Evolutionary conservation across 345 rosid genomes (phyloP), one percentile per base, ranked within the genome.

Genomic region (Aegle marmelos): DNA sequence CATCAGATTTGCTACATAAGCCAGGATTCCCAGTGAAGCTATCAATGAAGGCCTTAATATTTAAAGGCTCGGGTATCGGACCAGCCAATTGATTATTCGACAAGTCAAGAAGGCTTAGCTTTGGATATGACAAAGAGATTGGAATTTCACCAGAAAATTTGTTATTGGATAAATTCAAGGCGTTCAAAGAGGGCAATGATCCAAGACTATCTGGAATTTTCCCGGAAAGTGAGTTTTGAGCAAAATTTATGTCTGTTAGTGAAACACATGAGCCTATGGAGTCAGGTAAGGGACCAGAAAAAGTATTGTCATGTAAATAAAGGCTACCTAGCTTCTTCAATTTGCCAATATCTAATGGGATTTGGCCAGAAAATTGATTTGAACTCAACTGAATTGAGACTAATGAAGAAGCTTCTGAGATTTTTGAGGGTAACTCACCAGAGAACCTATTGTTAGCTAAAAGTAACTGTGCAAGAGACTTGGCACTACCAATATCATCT

Each of bases 61-160:
- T 59, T 39, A 91, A 82, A 57, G 93, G 77, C 39, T 68, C 73
- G 4, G 94, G 98, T 76, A 95, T 83, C 37, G 82, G 82, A 84
- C 98, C 98, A 22, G 62, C 74, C 81, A 95, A 63, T 57, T 66
- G 82, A 74, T 93, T 95, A 78, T 90, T 83, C 37, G 98, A 95
- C 68, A 95, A 83, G 70, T 95, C 98, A 58, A 95, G 92, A 78
- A 87, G 85, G 86, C 95, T 95, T 57, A 95, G 89, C 82, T 60
- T 88, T 58, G 83, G 82, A 60, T 77, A 68, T 33, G 95, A 84
- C 54, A 91, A 76, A 78, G 76, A 78, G 31, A 58, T 22, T 30
- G 98, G 98, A 79, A 95, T 93, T 71, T 72, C 75, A 14, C 98
- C 98, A 0, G 97, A 90, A 76, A 95, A 83, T 65, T 83, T 78